Evolutionary conservation across 2,329 filamentous ascomycete genomes (phyloP), one percentile per base, ranked within the genome.

Genomic region (Alternaria postmessia): DNA sequence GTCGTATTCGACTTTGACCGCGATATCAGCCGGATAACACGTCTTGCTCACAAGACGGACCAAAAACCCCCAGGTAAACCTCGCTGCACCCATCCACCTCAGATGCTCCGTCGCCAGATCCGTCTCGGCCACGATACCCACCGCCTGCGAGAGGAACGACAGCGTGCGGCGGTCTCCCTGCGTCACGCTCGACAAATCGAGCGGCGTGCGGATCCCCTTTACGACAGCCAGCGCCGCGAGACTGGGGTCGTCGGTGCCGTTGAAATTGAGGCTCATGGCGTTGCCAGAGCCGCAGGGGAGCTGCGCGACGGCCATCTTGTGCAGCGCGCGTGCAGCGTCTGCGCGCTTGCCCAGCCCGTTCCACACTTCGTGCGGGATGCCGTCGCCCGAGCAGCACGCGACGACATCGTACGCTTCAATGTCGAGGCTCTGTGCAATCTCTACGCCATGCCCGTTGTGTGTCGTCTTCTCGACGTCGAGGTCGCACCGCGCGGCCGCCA

Each of bases 221-320:
- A 97, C 87, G 47, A 97, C 89, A 24, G 88, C 89, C 62, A 98
- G 81, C 1, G 94, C 92, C 0, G 94, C 93, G 46, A 92, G 78
- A 61, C 88, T 91, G 8, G 91, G 86, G 64, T 87, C 88, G 64
- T 90, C 86, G 0, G 93, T 94, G 5, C 94, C 95, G 67, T 92
- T 93, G 47, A 96, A 81, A 77, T 97, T 98, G 81, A 91, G 89
- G 64, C 92, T 91, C 88, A 98, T 91, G 22, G 92, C 95, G 77
- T 99, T 99, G 6, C 95, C 95, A 51, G 92, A 95, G 14, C 95
- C 95, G 74, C 94, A 96, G 1, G 95, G 95, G 36, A 99, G 85
- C 73, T 97, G 92, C 22, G 89, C 90, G 2, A 99, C 88, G 1
- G 95, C 92, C 14, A 98, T 81, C 71, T 89, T 91, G 22, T 84